Evolutionary conservation across 2,329 filamentous ascomycete genomes (phyloP).

Genomic region (Trichoderma atroviride): DNA sequence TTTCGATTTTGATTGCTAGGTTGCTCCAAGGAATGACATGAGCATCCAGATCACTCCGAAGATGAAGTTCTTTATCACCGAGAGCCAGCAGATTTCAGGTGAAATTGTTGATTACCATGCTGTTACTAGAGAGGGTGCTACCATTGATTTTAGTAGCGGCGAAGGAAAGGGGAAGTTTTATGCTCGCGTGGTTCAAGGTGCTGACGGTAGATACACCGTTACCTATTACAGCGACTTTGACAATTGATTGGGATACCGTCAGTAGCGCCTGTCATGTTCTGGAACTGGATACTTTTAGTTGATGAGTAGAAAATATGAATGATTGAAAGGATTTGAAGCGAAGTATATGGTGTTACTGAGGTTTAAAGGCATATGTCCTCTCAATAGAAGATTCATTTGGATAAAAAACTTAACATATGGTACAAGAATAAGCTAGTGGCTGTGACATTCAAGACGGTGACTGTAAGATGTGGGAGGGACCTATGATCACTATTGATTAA

Average conservation of each 20-base stretch:
- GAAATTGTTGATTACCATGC: slow-evolving; percentile 19
- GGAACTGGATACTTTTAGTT: not conserved
- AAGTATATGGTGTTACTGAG: not conserved
- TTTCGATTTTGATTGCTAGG: not conserved
- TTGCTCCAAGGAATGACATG: slow-evolving; percentile 17
- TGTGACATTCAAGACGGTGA: too few relatives aligned
- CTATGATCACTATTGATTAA: too few relatives aligned
- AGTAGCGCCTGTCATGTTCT: not conserved
- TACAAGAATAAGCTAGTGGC: too few relatives aligned
- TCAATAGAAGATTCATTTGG: too few relatives aligned
- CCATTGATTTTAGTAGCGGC: slow-evolving; percentile 19
- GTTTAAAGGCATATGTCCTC: too few relatives aligned
- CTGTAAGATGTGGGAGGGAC: too few relatives aligned
- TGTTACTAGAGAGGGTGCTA: slow-evolving; percentile 4
- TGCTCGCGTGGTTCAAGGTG: slow-evolving; percentile 2
- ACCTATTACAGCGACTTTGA: slow-evolving; percentile 8
- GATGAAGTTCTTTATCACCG: slow-evolving; percentile 20
- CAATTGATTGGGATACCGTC: not conserved
- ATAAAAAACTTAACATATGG: too few relatives aligned
- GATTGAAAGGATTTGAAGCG: not conserved
- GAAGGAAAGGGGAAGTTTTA: slow-evolving; percentile 17
- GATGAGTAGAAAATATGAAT: not conserved
- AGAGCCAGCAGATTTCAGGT: slow-evolving; percentile 15
- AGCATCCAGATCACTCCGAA: slow-evolving; percentile 19
- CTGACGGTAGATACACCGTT: slow-evolving; percentile 7